Conservation (phyloP, 2,329 filamentous ascomycete genomes). For the Xylariaceae sp. region DNA sequence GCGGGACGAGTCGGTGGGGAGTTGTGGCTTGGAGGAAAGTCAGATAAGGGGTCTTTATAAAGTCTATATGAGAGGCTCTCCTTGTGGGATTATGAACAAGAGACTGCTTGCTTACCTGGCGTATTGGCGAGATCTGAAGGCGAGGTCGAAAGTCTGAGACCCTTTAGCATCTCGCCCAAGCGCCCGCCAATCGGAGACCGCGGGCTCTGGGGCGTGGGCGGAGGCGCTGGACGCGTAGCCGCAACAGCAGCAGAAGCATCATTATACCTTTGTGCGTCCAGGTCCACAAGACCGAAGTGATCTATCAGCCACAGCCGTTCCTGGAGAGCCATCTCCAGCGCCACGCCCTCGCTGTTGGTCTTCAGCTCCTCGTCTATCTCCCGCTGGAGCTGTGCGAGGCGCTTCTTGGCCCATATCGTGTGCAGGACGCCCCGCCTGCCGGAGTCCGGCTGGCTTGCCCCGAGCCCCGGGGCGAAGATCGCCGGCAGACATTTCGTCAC, state of each 20-base stretch:
- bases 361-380: slow-evolving; percentile 72
- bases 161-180: slow-evolving; percentile 72
- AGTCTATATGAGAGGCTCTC: too few species aligned
- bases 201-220: slow-evolving; percentile 47
- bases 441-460: slow-evolving; percentile 57
- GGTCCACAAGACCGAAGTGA: slow-evolving; percentile 62
- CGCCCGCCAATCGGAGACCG: slow-evolving; percentile 62
- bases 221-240: slow-evolving; percentile 19
- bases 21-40: slow-evolving; percentile 6
- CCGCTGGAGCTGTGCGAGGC: slow-evolving; percentile 65
- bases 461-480: slow-evolving; percentile 74
- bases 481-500: slow-evolving; percentile 76
- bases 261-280: slow-evolving; percentile 27
- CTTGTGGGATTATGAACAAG: too few species aligned
- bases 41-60: too few species aligned
- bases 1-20: slow-evolving; percentile 9
- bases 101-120: slow-evolving; percentile 40
- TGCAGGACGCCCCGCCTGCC: slow-evolving; percentile 80
- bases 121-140: slow-evolving; percentile 55
- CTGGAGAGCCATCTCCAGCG: slow-evolving; percentile 74
- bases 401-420: slow-evolving; percentile 83
- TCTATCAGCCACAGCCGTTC: slow-evolving; percentile 82
- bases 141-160: slow-evolving; percentile 71
- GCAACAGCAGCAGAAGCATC: too few species aligned
- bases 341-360: slow-evolving; percentile 74